A percentile compares a stretch with the other conserved stretches of the same genome.
phyloP scores from a whole-genome alignment of 2,329 filamentous ascomycete genomes.

The Neobulgaria alba region DNA sequence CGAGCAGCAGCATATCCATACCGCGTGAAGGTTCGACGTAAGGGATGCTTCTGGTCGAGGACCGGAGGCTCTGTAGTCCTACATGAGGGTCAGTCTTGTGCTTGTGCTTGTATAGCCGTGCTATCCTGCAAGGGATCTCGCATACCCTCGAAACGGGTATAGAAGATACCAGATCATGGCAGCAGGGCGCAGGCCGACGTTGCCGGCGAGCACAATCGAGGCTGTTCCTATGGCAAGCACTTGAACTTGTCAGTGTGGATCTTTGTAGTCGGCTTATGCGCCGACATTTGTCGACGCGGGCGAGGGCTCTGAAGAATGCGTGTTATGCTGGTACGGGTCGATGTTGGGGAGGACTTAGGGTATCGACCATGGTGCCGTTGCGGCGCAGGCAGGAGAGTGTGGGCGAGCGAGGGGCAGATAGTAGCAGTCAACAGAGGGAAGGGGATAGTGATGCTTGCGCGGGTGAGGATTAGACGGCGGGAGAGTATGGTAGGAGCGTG shows the following conservation, averaged over 20 bases:
- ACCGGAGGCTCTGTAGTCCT: constrained; percentile 69
- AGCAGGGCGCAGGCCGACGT: constrained; percentile 13
- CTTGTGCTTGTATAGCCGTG: not conserved
- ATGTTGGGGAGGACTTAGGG: too few species aligned
- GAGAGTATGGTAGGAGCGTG: too few species aligned
- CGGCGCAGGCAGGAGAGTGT: too few species aligned
- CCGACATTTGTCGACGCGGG: constrained; percentile 4
- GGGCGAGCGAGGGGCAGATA: too few species aligned
- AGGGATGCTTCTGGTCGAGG: constrained; percentile 54
- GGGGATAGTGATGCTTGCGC: too few species aligned
- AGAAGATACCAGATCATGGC: constrained; percentile 68
- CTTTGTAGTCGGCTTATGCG: constrained; percentile 1
- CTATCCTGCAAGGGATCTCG: not conserved
- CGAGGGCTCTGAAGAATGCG: too few species aligned
- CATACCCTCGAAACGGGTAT: constrained; percentile 69
- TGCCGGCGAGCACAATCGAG: constrained; percentile 12
- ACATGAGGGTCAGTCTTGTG: constrained; percentile 14
- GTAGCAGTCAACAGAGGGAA: too few species aligned
- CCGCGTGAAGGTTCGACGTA: constrained; percentile 55
- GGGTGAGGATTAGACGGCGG: too few species aligned
- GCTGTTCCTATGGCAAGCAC: constrained; percentile 12
- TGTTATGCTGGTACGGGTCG: too few species aligned
- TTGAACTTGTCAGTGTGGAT: constrained; percentile 13
- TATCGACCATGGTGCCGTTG: too few species aligned
- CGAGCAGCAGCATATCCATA: constrained; percentile 64